A percentile compares a stretch with the other conserved stretches of the same genome.
These are phyloP conservation scores for Exophiala mesophila DNA, from an alignment of 2,329 filamentous ascomycete genomes.

Conservation along the genomic window DNA sequence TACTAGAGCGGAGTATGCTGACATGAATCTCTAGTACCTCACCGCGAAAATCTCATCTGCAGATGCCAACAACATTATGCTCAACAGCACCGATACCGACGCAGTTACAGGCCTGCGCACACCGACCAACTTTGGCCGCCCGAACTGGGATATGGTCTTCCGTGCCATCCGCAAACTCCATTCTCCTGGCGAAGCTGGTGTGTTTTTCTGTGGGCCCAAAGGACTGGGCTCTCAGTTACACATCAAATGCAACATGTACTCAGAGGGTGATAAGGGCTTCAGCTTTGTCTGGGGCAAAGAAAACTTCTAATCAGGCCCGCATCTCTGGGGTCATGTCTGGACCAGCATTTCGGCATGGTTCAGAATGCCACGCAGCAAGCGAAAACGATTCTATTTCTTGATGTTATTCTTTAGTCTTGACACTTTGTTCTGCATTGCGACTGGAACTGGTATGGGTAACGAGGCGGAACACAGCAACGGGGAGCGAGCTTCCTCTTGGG, in stretches of 20 bases:
- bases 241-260: constrained; percentile 83
- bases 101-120: constrained; percentile 77
- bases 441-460: not conserved
- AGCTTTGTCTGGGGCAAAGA: constrained; percentile 50
- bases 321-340: no score
- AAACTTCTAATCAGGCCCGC: constrained; percentile 49
- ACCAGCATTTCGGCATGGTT: no score
- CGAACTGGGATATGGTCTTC: constrained; percentile 90
- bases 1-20: no score
- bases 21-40: constrained; percentile 53
- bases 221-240: constrained; percentile 70
- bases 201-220: constrained; percentile 85
- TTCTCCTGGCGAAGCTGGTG: constrained; percentile 65
- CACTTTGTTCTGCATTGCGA: not conserved
- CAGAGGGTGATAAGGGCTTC: constrained; percentile 57
- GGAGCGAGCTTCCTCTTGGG: no score
- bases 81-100: constrained; percentile 74
- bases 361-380: no score
- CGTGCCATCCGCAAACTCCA: constrained; percentile 76
- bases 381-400: no score
- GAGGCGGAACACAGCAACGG: not conserved
- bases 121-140: constrained; percentile 78
- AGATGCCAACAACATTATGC: constrained; percentile 87
- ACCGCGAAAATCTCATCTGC: constrained; percentile 82
- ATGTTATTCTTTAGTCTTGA: no score